A percentile compares a stretch with the other conserved stretches of the same genome.
These are phyloP conservation scores for Jatropha podagrica DNA, from an alignment of 441 rosid genomes.

Conservation along the genomic window DNA sequence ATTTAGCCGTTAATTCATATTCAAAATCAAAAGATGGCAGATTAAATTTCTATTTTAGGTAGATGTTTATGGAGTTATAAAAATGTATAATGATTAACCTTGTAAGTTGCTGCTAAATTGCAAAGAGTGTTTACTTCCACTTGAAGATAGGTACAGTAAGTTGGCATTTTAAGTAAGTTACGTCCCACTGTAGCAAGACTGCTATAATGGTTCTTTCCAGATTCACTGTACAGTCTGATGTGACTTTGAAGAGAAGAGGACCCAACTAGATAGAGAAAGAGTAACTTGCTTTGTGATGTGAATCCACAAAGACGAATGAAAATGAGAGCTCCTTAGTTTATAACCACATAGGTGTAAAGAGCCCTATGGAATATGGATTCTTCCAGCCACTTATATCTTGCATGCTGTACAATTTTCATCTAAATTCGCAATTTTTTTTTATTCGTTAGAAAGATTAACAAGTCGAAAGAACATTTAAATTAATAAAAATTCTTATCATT, in stretches of 20 bases:
- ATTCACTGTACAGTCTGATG: not conserved
- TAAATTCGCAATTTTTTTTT: no score
- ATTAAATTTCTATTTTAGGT: no score
- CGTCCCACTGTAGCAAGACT: not conserved
- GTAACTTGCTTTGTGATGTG: not conserved
- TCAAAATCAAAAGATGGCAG: no score
- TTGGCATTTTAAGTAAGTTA: not conserved
- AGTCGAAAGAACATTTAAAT: no score
- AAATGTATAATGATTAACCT: no score
- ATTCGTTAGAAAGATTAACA: no score
- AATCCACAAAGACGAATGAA: constrained; percentile 21
- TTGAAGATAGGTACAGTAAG: not conserved
- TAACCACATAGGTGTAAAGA: constrained; percentile 28
- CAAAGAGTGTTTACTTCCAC: not conserved
- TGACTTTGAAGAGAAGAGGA: constrained; percentile 16
- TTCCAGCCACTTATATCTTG: not conserved
- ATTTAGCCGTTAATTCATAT: no score
- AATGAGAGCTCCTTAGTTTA: constrained; percentile 26
- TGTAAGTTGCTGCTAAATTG: no score
- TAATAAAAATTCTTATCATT: no score
- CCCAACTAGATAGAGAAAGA: not conserved
- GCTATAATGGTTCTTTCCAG: constrained; percentile 3
- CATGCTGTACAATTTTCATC: no score
- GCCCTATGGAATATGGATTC: no score
- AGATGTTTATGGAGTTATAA: no score